Evolutionary conservation across 805 yeast species (phyloP).

Genomic region (Lachancea cidri): DNA sequence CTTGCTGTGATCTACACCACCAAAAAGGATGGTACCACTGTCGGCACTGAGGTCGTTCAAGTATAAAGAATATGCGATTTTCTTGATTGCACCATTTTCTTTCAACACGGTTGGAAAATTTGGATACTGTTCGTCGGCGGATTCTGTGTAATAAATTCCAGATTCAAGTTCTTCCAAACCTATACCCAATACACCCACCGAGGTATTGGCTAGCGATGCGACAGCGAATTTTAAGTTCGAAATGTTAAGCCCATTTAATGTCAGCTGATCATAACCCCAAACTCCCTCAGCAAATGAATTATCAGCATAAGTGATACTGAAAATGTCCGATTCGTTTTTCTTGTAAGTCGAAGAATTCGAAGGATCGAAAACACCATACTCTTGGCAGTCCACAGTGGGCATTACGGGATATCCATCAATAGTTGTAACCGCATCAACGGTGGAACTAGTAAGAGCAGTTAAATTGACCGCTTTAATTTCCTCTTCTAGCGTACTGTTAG

Average conservation of each 20-base stretch:
- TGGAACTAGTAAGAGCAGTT: not conserved
- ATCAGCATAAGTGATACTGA: constrained; percentile 45
- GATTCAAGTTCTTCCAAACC: constrained; percentile 63
- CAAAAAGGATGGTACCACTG: constrained; percentile 53
- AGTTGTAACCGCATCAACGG: constrained; percentile 9
- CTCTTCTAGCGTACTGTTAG: not conserved
- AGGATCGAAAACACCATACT: constrained; percentile 15
- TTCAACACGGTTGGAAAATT: constrained; percentile 59
- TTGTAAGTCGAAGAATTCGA: constrained; percentile 14
- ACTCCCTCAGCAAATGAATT: constrained; percentile 44
- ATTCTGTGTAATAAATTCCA: constrained; percentile 20
- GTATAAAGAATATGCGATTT: constrained; percentile 53
- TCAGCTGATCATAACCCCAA: constrained; percentile 60
- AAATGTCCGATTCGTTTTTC: constrained; percentile 20
- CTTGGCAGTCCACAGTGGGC: constrained; percentile 20
- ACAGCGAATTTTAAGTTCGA: constrained; percentile 58
- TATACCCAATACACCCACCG: constrained; percentile 64
- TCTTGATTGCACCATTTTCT: constrained; percentile 45
- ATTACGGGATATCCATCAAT: constrained; percentile 13
- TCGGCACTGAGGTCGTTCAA: constrained; percentile 38
- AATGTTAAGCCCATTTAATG: constrained; percentile 43
- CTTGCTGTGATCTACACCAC: constrained; percentile 56
- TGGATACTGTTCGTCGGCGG: constrained; percentile 37
- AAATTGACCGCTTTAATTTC: constrained; percentile 1
- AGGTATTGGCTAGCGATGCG: constrained; percentile 52